Evolutionary conservation across 495 filamentous ascomycete species (phyloP), one percentile per base, ranked within the genome.

Genomic region (Penicillium bovifimosum): DNA sequence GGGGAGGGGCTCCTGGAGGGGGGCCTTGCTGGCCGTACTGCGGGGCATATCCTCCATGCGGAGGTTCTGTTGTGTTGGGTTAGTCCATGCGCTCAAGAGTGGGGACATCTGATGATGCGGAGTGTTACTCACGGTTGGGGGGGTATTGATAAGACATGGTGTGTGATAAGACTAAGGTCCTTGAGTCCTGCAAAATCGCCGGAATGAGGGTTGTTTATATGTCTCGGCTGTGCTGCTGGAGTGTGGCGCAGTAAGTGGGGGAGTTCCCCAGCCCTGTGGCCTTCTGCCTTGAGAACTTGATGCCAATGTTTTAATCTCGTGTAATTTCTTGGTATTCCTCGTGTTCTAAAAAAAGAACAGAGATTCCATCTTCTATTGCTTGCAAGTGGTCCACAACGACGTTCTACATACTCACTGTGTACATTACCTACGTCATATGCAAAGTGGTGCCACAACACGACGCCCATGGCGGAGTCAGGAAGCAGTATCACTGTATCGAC

Each of bases 111-210:
- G 2, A 10, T 29, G 24, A 16, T 16, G 20, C 2, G 9, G 9
- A 35, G 32, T n/a, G 38, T 13, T 16, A 63, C 57, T 58, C 45
- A 69, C 66, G 66, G 38, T 66, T 67, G 10, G 62, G 61, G 29
- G 53, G 61, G 36, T 68, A 64, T 35, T 55, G 61, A 35, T 68
- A 66, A 45, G 67, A 66, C 67, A 70, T 70, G 27, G 41, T 55
- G 14, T 41, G 9, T 33, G 20, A 20, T 9, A 16, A 29, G 18
- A 17, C 16, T 20, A 14, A n/a, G 27, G 11, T 32, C 5, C 17
- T 8, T 6, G 36, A 10, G 4, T 28, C 24, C 4, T 24, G 17
- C 9, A 26, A 9, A n/a, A 32, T 16, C 13, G 16, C 6, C 5
- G 1, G 24, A n/a, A 14, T 10, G 18, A 47, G n/a, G 41, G 41